Percentiles rank a stretch among this genome's conserved stretches.
These are phyloP conservation scores for Coniochaeta ligniaria DNA, from an alignment of 2,329 filamentous ascomycete species.

Conservation along the genomic window DNA sequence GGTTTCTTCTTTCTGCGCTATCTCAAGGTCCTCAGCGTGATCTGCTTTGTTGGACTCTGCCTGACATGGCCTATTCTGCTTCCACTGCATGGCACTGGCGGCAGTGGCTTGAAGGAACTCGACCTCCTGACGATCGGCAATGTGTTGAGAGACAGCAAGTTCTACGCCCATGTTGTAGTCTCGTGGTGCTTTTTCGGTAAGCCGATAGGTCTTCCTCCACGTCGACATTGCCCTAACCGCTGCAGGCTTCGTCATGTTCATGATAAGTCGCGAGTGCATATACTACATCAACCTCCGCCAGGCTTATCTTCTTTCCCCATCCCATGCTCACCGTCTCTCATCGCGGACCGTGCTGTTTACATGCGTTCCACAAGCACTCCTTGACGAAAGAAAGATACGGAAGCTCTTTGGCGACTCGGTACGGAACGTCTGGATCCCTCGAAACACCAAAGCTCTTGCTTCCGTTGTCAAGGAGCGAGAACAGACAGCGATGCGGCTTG, in stretches of 20 bases:
- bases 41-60: constrained; percentile 71
- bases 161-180: constrained; percentile 75
- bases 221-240: neutral
- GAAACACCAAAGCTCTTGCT: constrained; percentile 66
- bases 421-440: constrained; percentile 77
- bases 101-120: constrained; percentile 57
- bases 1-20: constrained; percentile 84
- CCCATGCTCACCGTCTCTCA: constrained; percentile 78
- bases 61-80: constrained; percentile 83
- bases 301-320: constrained; percentile 81
- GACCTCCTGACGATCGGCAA: constrained; percentile 51
- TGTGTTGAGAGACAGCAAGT: constrained; percentile 51
- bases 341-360: constrained; percentile 91
- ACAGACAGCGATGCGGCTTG: constrained; percentile 67
- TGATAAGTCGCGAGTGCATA: constrained; percentile 81
- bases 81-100: constrained; percentile 79
- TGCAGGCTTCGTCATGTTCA: constrained; percentile 72
- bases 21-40: constrained; percentile 66
- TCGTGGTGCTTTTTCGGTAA: constrained; percentile 71
- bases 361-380: constrained; percentile 70
- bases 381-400: constrained; percentile 65
- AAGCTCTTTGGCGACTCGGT: constrained; percentile 73
- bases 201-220: constrained; percentile 1
- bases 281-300: constrained; percentile 93
- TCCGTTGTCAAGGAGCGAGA: constrained; percentile 72